phyloP scores from a whole-genome alignment of 2,329 filamentous ascomycete species.

The Colletotrichum orbiculare region DNA sequence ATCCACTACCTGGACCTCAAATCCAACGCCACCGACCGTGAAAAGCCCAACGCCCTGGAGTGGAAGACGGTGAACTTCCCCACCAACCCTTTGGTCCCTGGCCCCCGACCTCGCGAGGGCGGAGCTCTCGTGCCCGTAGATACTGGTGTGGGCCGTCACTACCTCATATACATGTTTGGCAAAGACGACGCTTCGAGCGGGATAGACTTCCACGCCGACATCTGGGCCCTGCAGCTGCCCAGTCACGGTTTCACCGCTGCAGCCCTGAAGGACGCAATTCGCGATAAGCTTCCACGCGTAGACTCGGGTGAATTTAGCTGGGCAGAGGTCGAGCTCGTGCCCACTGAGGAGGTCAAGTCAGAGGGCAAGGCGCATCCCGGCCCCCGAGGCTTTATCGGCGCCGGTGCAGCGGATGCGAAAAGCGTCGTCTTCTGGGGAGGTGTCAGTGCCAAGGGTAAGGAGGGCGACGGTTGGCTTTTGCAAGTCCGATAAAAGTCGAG shows the following conservation, averaged over 20 bases:
- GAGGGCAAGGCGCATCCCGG: conserved; percentile 55
- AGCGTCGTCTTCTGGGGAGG: conserved; percentile 66
- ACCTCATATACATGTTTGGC: conserved; percentile 63
- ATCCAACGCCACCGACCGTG: conserved; percentile 43
- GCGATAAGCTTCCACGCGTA: conserved; percentile 52
- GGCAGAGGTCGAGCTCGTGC: conserved; percentile 60
- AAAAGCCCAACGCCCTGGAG: conserved; percentile 42
- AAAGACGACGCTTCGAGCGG: conserved; percentile 39
- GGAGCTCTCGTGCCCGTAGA: conserved; percentile 58
- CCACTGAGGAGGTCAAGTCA: conserved; percentile 53
- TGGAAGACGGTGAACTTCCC: conserved; percentile 53
- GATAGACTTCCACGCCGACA: conserved; percentile 50
- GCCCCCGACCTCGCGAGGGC: conserved; percentile 54
- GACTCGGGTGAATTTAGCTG: conserved; percentile 60
- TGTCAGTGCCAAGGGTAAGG: conserved; percentile 51
- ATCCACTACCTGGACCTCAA: conserved; percentile 50
- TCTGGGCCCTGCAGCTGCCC: conserved; percentile 65
- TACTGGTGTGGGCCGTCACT: conserved; percentile 63
- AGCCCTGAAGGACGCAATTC: conserved; percentile 60
- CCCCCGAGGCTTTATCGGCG: conserved; percentile 53
- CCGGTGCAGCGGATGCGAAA: conserved; percentile 54
- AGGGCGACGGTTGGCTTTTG: conserved; percentile 54
- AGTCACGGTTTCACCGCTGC: conserved; percentile 58
- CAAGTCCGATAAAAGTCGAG: conserved; percentile 35
- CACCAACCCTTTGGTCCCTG: conserved; percentile 50